Evolutionary conservation across 495 filamentous ascomycete genomes (phyloP).

Genomic region (Talaromyces trachyspermus): DNA sequence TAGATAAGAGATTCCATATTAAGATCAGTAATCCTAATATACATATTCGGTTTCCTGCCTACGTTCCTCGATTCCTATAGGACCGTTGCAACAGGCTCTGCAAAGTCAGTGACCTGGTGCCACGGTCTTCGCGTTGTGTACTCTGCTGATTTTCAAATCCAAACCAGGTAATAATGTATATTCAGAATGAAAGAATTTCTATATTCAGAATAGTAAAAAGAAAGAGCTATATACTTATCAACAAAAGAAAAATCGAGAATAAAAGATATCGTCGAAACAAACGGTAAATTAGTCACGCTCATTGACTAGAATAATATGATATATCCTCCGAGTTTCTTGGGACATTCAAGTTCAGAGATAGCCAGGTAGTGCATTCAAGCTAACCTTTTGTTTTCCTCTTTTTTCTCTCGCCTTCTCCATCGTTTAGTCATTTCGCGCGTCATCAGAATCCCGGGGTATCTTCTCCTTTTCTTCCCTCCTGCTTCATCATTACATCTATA

Average conservation of each 20-base stretch:
- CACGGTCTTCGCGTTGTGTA: too few species aligned
- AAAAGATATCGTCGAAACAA: background rate
- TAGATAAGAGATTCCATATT: too few species aligned
- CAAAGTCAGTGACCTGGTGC: too few species aligned
- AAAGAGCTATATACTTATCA: background rate
- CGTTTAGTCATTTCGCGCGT: constrained; percentile 5
- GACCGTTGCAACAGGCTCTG: too few species aligned
- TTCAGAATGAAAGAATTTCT: too few species aligned
- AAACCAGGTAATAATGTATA: too few species aligned
- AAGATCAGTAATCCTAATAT: too few species aligned
- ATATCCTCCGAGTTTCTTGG: background rate
- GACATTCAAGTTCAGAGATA: background rate
- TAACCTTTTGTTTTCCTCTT: background rate
- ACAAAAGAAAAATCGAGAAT: background rate
- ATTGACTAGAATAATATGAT: too few species aligned
- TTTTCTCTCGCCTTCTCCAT: constrained; percentile 1
- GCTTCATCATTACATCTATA: constrained; percentile 6
- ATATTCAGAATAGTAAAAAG: background rate
- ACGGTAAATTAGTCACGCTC: too few species aligned
- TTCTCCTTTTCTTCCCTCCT: constrained; percentile 1
- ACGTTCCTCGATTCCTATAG: too few species aligned
- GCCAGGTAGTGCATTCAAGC: background rate
- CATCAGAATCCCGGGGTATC: constrained; percentile 8
- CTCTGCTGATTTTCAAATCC: too few species aligned
- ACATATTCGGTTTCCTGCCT: too few species aligned